These are phyloP conservation scores for Huntiella moniliformis DNA, from an alignment of 2,329 filamentous ascomycete genomes.

Conservation along the genomic window DNA sequence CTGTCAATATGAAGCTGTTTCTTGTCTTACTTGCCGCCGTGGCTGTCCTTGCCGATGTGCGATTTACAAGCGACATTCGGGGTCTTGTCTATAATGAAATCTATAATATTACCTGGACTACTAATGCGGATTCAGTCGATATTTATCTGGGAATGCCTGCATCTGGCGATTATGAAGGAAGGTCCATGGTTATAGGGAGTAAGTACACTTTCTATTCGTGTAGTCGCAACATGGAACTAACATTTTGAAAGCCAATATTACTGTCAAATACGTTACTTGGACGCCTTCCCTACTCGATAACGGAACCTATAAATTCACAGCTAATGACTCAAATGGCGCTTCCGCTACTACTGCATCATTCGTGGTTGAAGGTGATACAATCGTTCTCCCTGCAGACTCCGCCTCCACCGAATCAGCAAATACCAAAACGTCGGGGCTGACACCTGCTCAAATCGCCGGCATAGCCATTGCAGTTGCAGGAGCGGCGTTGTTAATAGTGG, in stretches of 20 bases:
- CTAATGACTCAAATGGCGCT: neutral
- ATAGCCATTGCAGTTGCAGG: neutral
- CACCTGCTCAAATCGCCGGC: constrained; percentile 2
- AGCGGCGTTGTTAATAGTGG: neutral
- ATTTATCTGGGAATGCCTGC: neutral
- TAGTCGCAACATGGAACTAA: too few species aligned
- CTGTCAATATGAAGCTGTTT: neutral
- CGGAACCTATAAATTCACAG: neutral
- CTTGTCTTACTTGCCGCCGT: too few species aligned
- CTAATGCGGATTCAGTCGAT: constrained; percentile 2
- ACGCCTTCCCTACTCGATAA: neutral
- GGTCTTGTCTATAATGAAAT: too few species aligned
- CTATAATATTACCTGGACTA: constrained; percentile 5
- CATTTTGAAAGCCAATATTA: too few species aligned
- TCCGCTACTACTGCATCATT: neutral
- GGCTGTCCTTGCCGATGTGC: too few species aligned
- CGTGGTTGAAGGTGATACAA: too few species aligned
- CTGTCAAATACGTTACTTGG: too few species aligned
- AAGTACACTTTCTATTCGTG: neutral
- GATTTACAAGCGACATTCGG: too few species aligned
- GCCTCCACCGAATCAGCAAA: neutral
- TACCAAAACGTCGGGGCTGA: neutral
- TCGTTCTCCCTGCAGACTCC: neutral
- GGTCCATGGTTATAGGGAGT: neutral
- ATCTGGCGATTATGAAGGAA: neutral